phyloP scores from a whole-genome alignment of 768 basidiomycete species.

The Boletales sp. region DNA sequence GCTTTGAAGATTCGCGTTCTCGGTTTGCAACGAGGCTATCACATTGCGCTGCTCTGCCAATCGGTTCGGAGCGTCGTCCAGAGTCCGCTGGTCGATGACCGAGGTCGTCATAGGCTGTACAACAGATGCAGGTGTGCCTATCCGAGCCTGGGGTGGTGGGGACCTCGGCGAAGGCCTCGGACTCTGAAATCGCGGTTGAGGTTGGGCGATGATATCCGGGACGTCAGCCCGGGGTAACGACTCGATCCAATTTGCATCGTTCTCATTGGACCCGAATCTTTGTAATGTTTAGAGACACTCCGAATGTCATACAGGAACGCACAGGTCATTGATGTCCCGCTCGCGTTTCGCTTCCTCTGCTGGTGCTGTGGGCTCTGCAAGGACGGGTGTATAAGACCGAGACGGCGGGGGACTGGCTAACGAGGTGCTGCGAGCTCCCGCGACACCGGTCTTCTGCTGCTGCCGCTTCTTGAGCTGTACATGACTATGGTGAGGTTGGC shows the following conservation, averaged over 20 bases:
- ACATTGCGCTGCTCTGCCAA: constrained; percentile 17
- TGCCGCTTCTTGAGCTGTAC: constrained; percentile 77
- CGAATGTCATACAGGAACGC: constrained; percentile 31
- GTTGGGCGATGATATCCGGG: constrained; percentile 32
- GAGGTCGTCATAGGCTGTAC: constrained; percentile 1
- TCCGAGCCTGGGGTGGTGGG: constrained; percentile 14
- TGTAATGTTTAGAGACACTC: constrained; percentile 5
- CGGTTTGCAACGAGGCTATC: constrained; percentile 20
- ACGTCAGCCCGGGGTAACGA: constrained; percentile 48
- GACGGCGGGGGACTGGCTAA: constrained; percentile 46
- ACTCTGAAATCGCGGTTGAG: constrained; percentile 19
- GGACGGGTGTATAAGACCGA: constrained; percentile 51
- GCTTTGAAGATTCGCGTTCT: constrained; percentile 25
- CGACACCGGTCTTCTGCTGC: constrained; percentile 54
- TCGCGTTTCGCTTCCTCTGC: constrained; percentile 39
- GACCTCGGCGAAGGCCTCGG: constrained; percentile 15
- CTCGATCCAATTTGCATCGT: constrained; percentile 55
- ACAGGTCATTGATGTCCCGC: constrained; percentile 63
- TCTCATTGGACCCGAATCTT: constrained; percentile 45
- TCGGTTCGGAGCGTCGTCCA: constrained; percentile 13
- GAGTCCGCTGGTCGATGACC: background rate
- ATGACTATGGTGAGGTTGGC: constrained; percentile 3
- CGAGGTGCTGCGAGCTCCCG: constrained; percentile 32
- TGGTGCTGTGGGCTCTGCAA: constrained; percentile 33
- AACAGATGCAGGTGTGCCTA: constrained; percentile 1